A percentile compares a stretch with the other conserved stretches of the same genome.
phyloP scores from a whole-genome alignment of 129 eudicot genomes.

The Chrysanthemum makinoi region DNA sequence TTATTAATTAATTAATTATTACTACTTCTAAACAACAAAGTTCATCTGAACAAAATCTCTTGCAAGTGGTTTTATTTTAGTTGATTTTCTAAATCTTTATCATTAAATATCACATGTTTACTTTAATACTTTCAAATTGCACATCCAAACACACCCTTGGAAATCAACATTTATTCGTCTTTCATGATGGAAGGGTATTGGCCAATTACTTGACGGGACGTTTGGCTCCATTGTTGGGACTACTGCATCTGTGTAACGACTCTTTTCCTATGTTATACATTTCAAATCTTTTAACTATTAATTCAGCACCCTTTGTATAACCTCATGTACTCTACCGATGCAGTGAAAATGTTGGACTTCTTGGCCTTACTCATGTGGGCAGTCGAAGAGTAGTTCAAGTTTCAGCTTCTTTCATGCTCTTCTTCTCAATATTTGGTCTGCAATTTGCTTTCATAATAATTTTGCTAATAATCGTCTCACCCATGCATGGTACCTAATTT shows the following conservation, averaged over 20 bases:
- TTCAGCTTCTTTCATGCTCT: slow-evolving; percentile 91
- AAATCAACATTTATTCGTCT: background rate
- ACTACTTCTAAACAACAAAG: too few relatives aligned
- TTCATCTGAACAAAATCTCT: background rate
- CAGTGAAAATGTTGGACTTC: slow-evolving; percentile 97
- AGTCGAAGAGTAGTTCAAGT: slow-evolving; percentile 97
- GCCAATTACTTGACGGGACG: slow-evolving; percentile 78
- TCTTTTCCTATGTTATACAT: background rate
- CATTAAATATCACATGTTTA: background rate
- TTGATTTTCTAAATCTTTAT: background rate
- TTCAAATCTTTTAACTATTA: background rate
- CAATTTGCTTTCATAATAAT: background rate
- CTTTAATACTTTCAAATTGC: background rate
- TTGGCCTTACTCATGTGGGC: slow-evolving; percentile 88
- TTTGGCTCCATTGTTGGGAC: slow-evolving; percentile 83
- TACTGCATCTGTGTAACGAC: slow-evolving; percentile 81
- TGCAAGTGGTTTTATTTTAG: background rate
- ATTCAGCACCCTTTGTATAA: background rate
- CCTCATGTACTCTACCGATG: slow-evolving; percentile 17
- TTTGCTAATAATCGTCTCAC: background rate
- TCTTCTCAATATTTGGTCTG: slow-evolving; percentile 93
- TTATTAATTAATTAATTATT: too few relatives aligned
- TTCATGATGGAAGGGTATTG: slow-evolving; percentile 58
- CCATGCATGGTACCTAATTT: background rate
- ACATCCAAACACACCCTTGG: background rate